Conservation (phyloP, 2,329 filamentous ascomycete species). For the Hymenoscyphus occultus region DNA sequence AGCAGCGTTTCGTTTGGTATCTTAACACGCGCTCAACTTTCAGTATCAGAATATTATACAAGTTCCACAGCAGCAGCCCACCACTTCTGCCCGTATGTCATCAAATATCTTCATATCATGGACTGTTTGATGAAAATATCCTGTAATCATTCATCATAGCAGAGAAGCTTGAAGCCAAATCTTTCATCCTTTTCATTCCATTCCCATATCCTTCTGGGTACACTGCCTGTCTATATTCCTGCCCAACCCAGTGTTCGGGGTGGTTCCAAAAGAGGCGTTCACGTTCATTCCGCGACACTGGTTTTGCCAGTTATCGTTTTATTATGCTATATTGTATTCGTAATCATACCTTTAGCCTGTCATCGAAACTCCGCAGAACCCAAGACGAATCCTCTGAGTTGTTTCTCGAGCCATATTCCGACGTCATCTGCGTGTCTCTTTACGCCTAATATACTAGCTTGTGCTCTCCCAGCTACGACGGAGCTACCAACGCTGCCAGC, state of each 20-base stretch:
- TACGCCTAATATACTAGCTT: conserved; percentile 49
- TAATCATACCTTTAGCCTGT: conserved; percentile 3
- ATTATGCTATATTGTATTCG: not conserved
- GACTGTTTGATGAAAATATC: not conserved
- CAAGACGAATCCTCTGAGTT: conserved; percentile 45
- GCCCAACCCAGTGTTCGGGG: not conserved
- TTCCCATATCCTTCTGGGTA: not conserved
- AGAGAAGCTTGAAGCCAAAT: not conserved
- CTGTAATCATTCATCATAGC: not conserved
- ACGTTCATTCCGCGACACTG: not conserved
- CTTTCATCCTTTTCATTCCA: not conserved
- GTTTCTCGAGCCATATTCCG: conserved; percentile 58
- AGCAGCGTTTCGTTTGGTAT: too few species aligned
- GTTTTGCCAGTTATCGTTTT: not conserved
- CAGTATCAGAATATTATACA: too few species aligned
- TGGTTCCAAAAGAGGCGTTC: not conserved
- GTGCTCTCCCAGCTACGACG: conserved; percentile 37
- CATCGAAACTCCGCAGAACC: conserved; percentile 28
- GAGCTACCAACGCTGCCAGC: conserved; percentile 34
- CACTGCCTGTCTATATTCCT: not conserved
- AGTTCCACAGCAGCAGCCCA: too few species aligned
- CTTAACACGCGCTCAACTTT: too few species aligned
- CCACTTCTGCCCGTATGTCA: too few species aligned
- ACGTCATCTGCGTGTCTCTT: conserved; percentile 58
- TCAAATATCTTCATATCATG: not conserved